Evolutionary conservation across 2,329 filamentous ascomycete species (phyloP).

Genomic region (Fusarium nematophilum): DNA sequence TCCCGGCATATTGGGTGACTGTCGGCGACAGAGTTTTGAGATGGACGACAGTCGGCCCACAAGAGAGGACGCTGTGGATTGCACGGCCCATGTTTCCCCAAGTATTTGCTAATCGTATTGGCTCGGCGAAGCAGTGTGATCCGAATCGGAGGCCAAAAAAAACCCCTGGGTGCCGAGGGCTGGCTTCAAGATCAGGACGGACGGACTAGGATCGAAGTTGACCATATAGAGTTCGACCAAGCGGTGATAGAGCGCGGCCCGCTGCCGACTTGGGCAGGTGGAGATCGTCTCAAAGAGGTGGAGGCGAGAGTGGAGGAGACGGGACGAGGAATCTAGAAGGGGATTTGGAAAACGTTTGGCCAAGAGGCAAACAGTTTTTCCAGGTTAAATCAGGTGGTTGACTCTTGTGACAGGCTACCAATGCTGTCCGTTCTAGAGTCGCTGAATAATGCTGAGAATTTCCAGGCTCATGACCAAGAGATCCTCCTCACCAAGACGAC

Average conservation of each 20-base stretch:
- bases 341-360: neutral
- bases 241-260: neutral
- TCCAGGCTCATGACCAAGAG: too few relatives aligned
- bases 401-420: too few relatives aligned
- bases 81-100: neutral
- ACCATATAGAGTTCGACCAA: slow-evolving; percentile 4
- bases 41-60: neutral
- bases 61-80: neutral
- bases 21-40: neutral
- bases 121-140: neutral
- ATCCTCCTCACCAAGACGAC: too few relatives aligned
- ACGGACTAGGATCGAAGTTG: neutral
- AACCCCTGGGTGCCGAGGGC: neutral
- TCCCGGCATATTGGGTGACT: slow-evolving; percentile 3
- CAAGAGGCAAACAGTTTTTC: too few relatives aligned
- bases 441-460: too few relatives aligned
- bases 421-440: too few relatives aligned
- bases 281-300: slow-evolving; percentile 3
- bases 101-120: neutral
- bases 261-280: slow-evolving; percentile 13
- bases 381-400: too few relatives aligned
- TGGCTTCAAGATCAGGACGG: neutral
- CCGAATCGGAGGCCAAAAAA: neutral
- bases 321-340: slow-evolving; percentile 3
- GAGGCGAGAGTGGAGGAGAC: slow-evolving; percentile 7